Conservation (phyloP, 192 early-diverging fungal species). For the Neocallimastix lanati region DNA sequence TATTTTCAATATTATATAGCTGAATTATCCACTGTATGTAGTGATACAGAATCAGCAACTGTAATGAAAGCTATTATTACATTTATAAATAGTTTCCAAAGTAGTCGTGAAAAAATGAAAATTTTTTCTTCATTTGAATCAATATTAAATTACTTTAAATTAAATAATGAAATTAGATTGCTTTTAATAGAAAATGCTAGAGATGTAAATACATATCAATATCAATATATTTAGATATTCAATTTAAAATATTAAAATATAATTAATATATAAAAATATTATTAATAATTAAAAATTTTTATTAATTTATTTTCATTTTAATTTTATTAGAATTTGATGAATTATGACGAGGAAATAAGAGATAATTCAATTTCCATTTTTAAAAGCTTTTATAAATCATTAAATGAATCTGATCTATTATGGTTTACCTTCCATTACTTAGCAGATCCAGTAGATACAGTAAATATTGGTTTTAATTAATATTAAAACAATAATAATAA, state of each 20-base stretch:
- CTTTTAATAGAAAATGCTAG: background rate
- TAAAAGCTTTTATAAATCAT: background rate
- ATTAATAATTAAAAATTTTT: too few relatives aligned
- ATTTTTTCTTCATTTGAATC: background rate
- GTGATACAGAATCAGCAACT: background rate
- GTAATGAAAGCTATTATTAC: background rate
- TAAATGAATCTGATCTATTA: background rate
- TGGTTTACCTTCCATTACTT: background rate
- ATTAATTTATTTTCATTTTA: too few relatives aligned
- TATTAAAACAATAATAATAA: too few relatives aligned
- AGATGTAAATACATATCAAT: background rate
- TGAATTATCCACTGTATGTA: background rate
- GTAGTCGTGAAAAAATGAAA: background rate
- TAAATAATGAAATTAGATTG: background rate
- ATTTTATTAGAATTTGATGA: background rate
- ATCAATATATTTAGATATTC: too few relatives aligned
- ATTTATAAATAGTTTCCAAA: background rate
- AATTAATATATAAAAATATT: too few relatives aligned
- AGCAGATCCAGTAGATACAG: background rate
- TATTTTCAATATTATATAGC: background rate
- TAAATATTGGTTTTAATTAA: too few relatives aligned
- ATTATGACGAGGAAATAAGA: background rate
- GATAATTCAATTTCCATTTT: background rate
- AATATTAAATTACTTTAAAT: background rate
- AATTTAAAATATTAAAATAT: too few relatives aligned